Conservation (phyloP, 768 basidiomycete species). For the Phallus indusiatus region DNA sequence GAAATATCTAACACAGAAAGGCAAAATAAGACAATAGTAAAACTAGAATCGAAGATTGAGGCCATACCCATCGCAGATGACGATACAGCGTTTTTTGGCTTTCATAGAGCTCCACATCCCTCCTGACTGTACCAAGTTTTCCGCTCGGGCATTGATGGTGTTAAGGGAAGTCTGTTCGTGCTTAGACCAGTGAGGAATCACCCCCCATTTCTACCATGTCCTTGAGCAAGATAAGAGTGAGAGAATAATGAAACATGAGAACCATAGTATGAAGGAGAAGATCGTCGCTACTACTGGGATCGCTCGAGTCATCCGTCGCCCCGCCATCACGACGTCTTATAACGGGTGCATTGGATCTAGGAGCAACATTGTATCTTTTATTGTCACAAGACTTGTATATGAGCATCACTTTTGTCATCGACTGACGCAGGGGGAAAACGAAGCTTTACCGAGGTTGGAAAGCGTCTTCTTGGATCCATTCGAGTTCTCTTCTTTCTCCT, state of each 20-base stretch:
- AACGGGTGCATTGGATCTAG: constrained; percentile 69
- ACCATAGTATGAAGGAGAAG: constrained; percentile 73
- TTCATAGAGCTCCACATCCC: constrained; percentile 85
- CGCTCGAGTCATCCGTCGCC: background rate
- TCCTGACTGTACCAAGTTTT: constrained; percentile 63
- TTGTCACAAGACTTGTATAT: background rate
- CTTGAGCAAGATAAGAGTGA: no score
- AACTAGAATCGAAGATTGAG: background rate
- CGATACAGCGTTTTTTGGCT: constrained; percentile 75
- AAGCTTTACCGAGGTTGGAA: constrained; percentile 34
- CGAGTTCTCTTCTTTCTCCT: constrained; percentile 24
- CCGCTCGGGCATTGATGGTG: constrained; percentile 86
- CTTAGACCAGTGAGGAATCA: constrained; percentile 79
- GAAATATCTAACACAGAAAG: constrained; percentile 58
- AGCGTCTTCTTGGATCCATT: constrained; percentile 51
- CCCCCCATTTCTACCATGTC: constrained; percentile 49
- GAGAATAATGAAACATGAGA: background rate
- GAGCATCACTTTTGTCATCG: constrained; percentile 21
- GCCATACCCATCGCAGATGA: constrained; percentile 66
- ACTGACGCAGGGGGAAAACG: background rate
- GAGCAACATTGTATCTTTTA: constrained; percentile 71
- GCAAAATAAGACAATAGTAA: background rate
- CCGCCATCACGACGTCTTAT: constrained; percentile 36
- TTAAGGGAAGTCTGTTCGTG: constrained; percentile 61
- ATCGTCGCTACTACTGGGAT: constrained; percentile 21